Conservation (phyloP, 23 red algal species). For the Agarophyton chilense region DNA sequence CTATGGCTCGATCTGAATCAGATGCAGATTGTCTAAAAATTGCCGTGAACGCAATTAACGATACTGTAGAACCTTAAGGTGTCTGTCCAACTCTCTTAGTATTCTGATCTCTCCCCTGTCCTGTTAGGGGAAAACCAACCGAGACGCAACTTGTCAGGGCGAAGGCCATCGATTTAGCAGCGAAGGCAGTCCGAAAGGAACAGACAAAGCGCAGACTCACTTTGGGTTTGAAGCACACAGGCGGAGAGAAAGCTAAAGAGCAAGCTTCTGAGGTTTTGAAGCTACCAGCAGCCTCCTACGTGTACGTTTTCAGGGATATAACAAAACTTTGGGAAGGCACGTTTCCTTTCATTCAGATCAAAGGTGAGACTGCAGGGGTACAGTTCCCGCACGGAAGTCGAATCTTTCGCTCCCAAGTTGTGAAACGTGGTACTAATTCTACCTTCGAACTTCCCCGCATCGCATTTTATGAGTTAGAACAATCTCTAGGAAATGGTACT, state of each 20-base stretch:
- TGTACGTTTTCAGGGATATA: not conserved
- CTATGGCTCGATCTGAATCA: not conserved
- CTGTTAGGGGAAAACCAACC: not conserved
- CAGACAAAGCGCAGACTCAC: conserved; percentile 25
- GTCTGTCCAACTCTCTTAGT: conserved; percentile 27
- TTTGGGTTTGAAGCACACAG: not conserved
- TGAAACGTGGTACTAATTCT: not conserved
- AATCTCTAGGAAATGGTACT: not conserved
- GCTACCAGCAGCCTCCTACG: not conserved
- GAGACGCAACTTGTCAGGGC: not conserved
- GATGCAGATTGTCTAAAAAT: conserved; percentile 18
- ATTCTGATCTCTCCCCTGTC: not conserved
- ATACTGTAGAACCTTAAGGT: conserved; percentile 21
- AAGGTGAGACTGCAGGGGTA: conserved; percentile 7
- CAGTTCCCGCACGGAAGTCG: not conserved
- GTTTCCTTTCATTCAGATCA: conserved; percentile 1
- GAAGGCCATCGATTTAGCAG: not conserved
- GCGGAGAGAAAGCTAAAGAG: conserved; percentile 3
- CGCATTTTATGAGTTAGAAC: not conserved
- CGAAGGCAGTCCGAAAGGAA: conserved; percentile 4
- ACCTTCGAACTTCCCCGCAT: not conserved
- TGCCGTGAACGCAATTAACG: not conserved
- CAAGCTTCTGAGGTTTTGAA: not conserved
- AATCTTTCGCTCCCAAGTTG: conserved; percentile 16
- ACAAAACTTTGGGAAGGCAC: conserved; percentile 9